phyloP scores from a whole-genome alignment of 148 eudicot genomes.

The Camellia granthamiana region DNA sequence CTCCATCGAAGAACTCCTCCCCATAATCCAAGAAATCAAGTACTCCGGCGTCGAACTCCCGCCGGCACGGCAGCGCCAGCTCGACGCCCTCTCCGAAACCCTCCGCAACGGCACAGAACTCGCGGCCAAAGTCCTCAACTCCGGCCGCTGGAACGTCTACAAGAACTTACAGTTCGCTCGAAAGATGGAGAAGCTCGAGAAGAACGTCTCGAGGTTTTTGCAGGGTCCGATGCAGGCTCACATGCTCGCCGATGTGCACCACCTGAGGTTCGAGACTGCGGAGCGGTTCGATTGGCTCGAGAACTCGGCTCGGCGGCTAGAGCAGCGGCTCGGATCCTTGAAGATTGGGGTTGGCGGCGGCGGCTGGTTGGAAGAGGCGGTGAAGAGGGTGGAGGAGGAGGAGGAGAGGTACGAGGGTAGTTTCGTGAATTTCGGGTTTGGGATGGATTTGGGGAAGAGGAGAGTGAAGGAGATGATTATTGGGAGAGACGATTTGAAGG shows the following conservation, averaged over 20 bases:
- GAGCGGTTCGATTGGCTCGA: conserved; percentile 66
- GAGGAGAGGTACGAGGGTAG: conserved; percentile 44
- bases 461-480: conserved; percentile 71
- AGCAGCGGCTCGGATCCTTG: conserved; percentile 53
- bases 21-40: conserved; percentile 77
- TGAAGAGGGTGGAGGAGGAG: conserved; percentile 31
- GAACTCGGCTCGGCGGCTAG: conserved; percentile 39
- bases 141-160: conserved; percentile 77
- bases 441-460: conserved; percentile 60
- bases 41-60: conserved; percentile 74
- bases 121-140: conserved; percentile 45
- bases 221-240: conserved; percentile 71
- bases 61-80: conserved; percentile 62
- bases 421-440: conserved; percentile 45
- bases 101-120: conserved; percentile 54
- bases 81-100: conserved; percentile 49
- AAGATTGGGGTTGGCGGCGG: conserved; percentile 43
- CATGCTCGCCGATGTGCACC: conserved; percentile 87
- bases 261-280: conserved; percentile 49
- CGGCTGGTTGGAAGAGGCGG: conserved; percentile 51
- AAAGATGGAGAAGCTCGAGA: conserved; percentile 85
- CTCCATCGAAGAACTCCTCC: conserved; percentile 50
- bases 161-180: conserved; percentile 54
- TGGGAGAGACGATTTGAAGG: conserved; percentile 32
- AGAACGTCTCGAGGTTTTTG: conserved; percentile 47